Evolutionary conservation across 2,329 filamentous ascomycete species (phyloP).

Genomic region (Zymoseptoria tritici): DNA sequence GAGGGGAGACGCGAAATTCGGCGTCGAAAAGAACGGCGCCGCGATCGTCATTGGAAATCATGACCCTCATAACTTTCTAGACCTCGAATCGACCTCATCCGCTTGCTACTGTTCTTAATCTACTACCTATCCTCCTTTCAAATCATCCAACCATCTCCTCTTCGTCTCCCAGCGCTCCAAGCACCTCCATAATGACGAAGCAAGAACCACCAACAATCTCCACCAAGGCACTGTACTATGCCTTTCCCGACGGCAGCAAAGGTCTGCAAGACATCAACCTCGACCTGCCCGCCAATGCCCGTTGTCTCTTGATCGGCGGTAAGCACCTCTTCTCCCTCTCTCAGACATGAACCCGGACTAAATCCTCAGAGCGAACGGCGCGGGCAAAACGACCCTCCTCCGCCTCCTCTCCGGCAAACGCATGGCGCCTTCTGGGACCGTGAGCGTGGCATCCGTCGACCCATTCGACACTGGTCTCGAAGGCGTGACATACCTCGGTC

Average conservation of each 20-base stretch:
- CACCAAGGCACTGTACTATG: slow-evolving; percentile 73
- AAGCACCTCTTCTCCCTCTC: slow-evolving; percentile 17
- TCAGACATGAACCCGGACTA: slow-evolving; percentile 17
- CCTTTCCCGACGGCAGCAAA: slow-evolving; percentile 76
- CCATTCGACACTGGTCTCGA: slow-evolving; percentile 86
- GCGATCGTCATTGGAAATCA: not conserved
- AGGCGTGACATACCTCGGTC: slow-evolving; percentile 91
- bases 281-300: slow-evolving; percentile 70
- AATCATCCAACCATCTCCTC: too few species aligned
- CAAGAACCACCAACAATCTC: slow-evolving; percentile 53
- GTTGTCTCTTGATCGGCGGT: slow-evolving; percentile 86
- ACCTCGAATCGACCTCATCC: not conserved
- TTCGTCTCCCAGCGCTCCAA: not conserved
- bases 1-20: slow-evolving; percentile 1
- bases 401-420: slow-evolving; percentile 92
- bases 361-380: slow-evolving; percentile 66
- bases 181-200: slow-evolving; percentile 17
- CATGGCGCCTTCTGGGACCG: slow-evolving; percentile 68
- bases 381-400: slow-evolving; percentile 93
- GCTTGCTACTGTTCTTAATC: not conserved
- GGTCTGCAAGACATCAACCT: slow-evolving; percentile 70
- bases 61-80: slow-evolving; percentile 6
- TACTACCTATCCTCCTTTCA: not conserved
- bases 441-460: slow-evolving; percentile 74
- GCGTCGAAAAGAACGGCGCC: not conserved